A percentile compares a stretch with the other conserved stretches of the same genome.
Evolutionary conservation across 371 early-diverging fungal species (phyloP).

Genomic region (Mortierella polycephala): DNA sequence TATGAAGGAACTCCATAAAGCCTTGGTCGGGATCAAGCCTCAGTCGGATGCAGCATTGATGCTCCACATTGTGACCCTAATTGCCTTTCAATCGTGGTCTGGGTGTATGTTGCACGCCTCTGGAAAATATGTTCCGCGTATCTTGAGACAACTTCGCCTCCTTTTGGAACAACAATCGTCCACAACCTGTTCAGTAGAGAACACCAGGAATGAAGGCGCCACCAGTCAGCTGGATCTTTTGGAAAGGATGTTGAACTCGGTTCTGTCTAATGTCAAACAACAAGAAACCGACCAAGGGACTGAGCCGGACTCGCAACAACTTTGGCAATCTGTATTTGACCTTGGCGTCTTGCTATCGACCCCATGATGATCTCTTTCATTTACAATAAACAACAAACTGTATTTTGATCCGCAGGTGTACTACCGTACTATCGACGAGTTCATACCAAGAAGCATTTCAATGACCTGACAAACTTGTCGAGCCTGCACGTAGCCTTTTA

Average conservation of each 20-base stretch:
- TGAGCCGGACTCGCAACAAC: constrained; percentile 2
- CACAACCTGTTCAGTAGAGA: background rate
- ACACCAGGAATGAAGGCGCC: background rate
- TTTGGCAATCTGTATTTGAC: constrained; percentile 22
- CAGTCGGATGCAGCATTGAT: constrained; percentile 28
- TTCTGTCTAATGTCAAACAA: constrained; percentile 33
- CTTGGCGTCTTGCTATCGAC: constrained; percentile 15
- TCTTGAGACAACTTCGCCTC: constrained; percentile 33
- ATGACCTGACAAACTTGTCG: no score
- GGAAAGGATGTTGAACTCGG: constrained; percentile 27
- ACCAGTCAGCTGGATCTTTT: constrained; percentile 15
- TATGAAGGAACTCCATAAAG: constrained; percentile 18
- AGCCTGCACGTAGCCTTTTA: background rate
- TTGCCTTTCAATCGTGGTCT: constrained; percentile 39
- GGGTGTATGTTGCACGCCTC: constrained; percentile 54
- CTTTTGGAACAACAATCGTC: constrained; percentile 6
- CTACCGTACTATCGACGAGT: background rate
- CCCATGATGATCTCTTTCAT: background rate
- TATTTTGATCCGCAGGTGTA: background rate
- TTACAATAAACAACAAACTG: no score
- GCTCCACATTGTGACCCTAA: constrained; percentile 46
- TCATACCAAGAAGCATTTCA: no score
- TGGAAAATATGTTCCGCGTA: constrained; percentile 51
- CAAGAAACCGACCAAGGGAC: background rate
- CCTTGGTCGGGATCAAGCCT: constrained; percentile 17